These are phyloP conservation scores for Irpex sp. DNA, from an alignment of 1,284 basidiomycete species.

Conservation along the genomic window DNA sequence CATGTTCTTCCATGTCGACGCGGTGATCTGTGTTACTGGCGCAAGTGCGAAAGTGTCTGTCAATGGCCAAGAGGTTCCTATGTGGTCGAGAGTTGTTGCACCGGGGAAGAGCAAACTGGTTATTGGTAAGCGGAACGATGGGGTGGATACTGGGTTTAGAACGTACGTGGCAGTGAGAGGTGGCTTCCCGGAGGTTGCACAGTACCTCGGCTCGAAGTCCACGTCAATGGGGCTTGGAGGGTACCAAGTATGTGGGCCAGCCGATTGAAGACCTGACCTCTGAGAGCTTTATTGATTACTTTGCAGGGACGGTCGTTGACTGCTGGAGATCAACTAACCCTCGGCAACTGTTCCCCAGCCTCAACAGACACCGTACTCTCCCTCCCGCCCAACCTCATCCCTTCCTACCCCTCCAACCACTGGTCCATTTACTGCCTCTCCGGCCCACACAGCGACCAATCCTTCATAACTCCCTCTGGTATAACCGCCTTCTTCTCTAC, in stretches of 20 bases:
- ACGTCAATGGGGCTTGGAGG: constrained; percentile 57
- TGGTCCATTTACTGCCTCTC: constrained; percentile 53
- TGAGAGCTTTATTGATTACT: too few relatives aligned
- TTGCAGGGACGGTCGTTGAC: constrained; percentile 47
- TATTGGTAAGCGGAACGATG: too few relatives aligned
- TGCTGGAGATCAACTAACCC: constrained; percentile 37
- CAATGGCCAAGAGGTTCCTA: constrained; percentile 33
- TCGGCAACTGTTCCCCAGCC: constrained; percentile 23
- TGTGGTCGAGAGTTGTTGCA: constrained; percentile 48
- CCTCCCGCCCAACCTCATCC: constrained; percentile 29
- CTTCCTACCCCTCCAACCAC: constrained; percentile 36
- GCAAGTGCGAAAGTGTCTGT: constrained; percentile 39
- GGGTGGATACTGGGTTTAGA: constrained; percentile 46
- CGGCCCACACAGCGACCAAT: constrained; percentile 60
- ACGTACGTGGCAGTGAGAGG: constrained; percentile 54
- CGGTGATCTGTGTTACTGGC: constrained; percentile 56
- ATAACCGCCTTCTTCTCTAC: constrained; percentile 43
- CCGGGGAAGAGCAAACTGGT: constrained; percentile 20
- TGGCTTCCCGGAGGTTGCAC: constrained; percentile 54
- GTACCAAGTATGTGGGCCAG: constrained; percentile 39
- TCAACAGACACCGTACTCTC: constrained; percentile 11
- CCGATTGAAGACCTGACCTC: too few relatives aligned
- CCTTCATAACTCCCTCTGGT: constrained; percentile 47
- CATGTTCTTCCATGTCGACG: constrained; percentile 39
- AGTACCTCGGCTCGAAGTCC: constrained; percentile 58